These are phyloP conservation scores for Boletus sp. DNA, from an alignment of 1,284 basidiomycete genomes.

Conservation along the genomic window DNA sequence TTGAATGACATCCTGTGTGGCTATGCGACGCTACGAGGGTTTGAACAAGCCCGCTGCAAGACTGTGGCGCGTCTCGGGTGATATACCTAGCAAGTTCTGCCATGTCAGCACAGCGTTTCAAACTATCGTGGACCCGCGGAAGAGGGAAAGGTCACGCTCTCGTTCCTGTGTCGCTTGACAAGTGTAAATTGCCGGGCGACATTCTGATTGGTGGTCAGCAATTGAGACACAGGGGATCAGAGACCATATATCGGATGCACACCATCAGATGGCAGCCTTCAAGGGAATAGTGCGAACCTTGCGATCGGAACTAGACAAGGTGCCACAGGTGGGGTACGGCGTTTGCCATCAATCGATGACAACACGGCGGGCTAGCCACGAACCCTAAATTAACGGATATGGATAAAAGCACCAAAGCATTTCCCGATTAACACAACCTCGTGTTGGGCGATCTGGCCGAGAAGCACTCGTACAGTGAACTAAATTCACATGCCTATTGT, in stretches of 20 bases:
- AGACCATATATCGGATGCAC: constrained; percentile 21
- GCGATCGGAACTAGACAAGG: constrained; percentile 12
- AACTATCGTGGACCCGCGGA: constrained; percentile 29
- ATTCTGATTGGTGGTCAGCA: constrained; percentile 1
- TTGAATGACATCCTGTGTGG: not conserved
- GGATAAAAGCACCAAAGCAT: constrained; percentile 21
- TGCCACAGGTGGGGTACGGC: constrained; percentile 23
- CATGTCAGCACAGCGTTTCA: constrained; percentile 14
- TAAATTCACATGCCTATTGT: constrained; percentile 10
- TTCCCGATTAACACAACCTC: constrained; percentile 28
- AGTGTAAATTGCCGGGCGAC: constrained; percentile 3
- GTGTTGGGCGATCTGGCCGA: constrained; percentile 22
- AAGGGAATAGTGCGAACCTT: constrained; percentile 16
- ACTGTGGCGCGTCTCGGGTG: not conserved
- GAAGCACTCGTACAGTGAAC: constrained; percentile 15
- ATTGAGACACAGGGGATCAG: constrained; percentile 9
- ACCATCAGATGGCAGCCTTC: constrained; percentile 20
- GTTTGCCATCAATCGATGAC: constrained; percentile 24
- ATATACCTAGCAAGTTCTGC: constrained; percentile 11
- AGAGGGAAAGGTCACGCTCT: constrained; percentile 7
- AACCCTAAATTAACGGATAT: constrained; percentile 36
- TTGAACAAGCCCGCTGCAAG: not conserved
- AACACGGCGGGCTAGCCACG: constrained; percentile 10
- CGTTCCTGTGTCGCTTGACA: constrained; percentile 8
- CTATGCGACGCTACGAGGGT: not conserved